These are phyloP conservation scores for Oenanthe javanica DNA, from an alignment of 140 eudicot species.

Conservation along the genomic window DNA sequence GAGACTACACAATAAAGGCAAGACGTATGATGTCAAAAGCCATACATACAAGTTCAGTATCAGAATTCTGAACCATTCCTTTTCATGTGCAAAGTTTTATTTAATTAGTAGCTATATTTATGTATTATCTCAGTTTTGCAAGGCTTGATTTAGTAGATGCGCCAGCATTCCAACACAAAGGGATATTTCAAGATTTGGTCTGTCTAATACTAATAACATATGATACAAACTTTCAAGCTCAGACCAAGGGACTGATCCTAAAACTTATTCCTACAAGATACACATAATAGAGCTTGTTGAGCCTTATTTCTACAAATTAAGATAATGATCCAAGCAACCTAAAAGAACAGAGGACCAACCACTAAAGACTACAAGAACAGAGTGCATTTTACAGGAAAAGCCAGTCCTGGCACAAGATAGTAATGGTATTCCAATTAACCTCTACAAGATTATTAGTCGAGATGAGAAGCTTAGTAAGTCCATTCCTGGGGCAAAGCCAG, in stretches of 20 bases:
- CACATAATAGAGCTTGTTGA: background rate
- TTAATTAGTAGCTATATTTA: background rate
- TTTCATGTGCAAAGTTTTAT: background rate
- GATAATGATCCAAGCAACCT: background rate
- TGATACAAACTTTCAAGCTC: background rate
- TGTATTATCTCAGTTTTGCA: background rate
- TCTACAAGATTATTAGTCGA: background rate
- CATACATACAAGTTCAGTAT: background rate
- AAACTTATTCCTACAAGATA: slow-evolving; percentile 3
- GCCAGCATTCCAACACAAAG: background rate
- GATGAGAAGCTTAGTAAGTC: background rate
- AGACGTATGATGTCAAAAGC: background rate
- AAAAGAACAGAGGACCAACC: background rate
- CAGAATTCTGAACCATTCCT: background rate
- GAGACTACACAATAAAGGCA: background rate
- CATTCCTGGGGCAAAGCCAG: slow-evolving; percentile 10
- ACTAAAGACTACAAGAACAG: background rate
- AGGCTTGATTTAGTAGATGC: background rate
- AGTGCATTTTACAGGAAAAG: background rate
- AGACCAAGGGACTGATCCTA: background rate
- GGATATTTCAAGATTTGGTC: background rate
- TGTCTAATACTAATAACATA: background rate
- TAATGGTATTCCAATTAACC: background rate
- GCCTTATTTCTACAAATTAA: slow-evolving; percentile 1
- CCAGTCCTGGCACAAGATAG: background rate